Evolutionary conservation across 1,139 yeast genomes (phyloP).

Genomic region (Tardiomyces blankii): DNA sequence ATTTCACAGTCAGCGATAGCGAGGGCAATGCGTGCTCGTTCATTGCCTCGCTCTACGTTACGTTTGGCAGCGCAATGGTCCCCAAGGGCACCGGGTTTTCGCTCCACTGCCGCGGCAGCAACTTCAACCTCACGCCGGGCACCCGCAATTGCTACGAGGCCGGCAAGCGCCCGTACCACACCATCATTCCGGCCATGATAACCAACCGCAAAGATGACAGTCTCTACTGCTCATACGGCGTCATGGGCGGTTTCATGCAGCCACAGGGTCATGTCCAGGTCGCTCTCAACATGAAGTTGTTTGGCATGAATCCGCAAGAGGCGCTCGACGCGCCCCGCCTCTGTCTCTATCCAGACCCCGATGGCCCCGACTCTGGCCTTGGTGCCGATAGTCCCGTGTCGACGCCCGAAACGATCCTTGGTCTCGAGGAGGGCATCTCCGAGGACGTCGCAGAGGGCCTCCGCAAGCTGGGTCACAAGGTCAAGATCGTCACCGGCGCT

Average conservation of each 20-base stretch:
- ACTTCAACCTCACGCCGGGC: slow-evolving; percentile 52
- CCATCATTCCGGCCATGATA: slow-evolving; percentile 76
- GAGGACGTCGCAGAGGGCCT: slow-evolving; percentile 35
- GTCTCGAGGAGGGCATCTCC: slow-evolving; percentile 55
- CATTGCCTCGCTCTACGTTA: slow-evolving; percentile 62
- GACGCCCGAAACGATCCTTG: slow-evolving; percentile 41
- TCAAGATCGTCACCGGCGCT: slow-evolving; percentile 36
- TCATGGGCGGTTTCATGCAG: slow-evolving; percentile 85
- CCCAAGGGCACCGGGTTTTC: slow-evolving; percentile 61
- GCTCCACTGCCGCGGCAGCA: slow-evolving; percentile 68
- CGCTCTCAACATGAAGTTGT: slow-evolving; percentile 50
- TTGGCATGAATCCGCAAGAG: slow-evolving; percentile 60
- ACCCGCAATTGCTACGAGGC: slow-evolving; percentile 55
- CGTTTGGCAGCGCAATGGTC: slow-evolving; percentile 64
- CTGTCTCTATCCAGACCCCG: slow-evolving; percentile 41
- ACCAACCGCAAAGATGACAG: slow-evolving; percentile 32
- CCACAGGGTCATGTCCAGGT: slow-evolving; percentile 83
- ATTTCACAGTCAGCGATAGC: slow-evolving; percentile 55
- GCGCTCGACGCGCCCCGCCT: slow-evolving; percentile 70
- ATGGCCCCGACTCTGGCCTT: slow-evolving; percentile 38
- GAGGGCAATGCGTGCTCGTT: slow-evolving; percentile 78
- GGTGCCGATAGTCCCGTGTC: slow-evolving; percentile 64
- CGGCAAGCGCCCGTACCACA: slow-evolving; percentile 69
- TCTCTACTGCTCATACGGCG: slow-evolving; percentile 63
- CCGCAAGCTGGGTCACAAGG: slow-evolving; percentile 46